These are phyloP conservation scores for Lodderomyces jiufengensis DNA, from an alignment of 1,139 yeast genomes.

Conservation along the genomic window DNA sequence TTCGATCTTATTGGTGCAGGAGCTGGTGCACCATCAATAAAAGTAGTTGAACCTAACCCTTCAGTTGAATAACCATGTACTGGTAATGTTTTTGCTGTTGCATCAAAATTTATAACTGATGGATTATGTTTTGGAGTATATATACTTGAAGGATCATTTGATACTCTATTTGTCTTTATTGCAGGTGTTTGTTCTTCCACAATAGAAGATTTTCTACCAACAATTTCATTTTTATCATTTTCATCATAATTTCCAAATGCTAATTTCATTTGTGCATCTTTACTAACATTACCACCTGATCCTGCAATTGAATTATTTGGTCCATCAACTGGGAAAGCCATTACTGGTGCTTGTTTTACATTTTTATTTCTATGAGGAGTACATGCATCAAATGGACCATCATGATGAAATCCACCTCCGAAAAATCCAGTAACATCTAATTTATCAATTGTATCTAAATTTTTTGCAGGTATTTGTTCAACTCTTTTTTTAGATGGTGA, in stretches of 20 bases:
- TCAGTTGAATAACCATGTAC: conserved; percentile 82
- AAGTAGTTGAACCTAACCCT: conserved; percentile 90
- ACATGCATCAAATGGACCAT: conserved; percentile 98
- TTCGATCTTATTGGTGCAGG: conserved; percentile 60
- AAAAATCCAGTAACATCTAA: conserved; percentile 93
- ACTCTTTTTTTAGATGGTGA: conserved; percentile 39
- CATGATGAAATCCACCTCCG: conserved; percentile 97
- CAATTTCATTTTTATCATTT: conserved; percentile 33
- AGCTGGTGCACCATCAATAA: conserved; percentile 96
- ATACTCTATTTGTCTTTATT: conserved; percentile 12
- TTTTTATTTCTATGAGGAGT: conserved; percentile 92
- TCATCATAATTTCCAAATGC: conserved; percentile 54
- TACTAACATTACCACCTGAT: conserved; percentile 40
- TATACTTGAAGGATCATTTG: conserved; percentile 20
- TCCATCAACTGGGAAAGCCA: conserved; percentile 93
- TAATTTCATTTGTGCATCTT: conserved; percentile 55
- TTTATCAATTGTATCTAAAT: conserved; percentile 88
- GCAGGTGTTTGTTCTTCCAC: conserved; percentile 5
- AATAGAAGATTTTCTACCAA: conserved; percentile 24
- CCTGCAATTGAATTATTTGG: conserved; percentile 87
- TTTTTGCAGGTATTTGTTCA: conserved; percentile 48
- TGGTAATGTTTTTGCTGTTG: conserved; percentile 62
- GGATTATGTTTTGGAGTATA: conserved; percentile 46
- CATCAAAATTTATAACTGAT: conserved; percentile 65
- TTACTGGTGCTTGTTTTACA: conserved; percentile 79